These are phyloP conservation scores for Cerioporus squamosus DNA, from an alignment of 1,284 basidiomycete genomes.

Conservation along the genomic window DNA sequence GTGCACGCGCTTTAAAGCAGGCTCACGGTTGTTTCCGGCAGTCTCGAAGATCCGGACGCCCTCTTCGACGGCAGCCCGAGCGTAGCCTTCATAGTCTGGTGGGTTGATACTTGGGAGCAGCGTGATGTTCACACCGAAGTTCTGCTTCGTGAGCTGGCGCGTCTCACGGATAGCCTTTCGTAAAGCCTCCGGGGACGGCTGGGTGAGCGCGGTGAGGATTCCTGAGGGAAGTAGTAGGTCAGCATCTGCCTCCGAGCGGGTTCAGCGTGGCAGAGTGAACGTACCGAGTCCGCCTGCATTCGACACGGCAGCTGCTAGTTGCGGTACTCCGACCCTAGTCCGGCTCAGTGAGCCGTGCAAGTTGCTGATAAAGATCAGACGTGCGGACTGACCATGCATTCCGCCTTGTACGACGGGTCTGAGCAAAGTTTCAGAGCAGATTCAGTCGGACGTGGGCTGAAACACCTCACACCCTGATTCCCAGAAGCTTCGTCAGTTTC, in stretches of 20 bases:
- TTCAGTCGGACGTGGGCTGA: not conserved
- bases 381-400: slow-evolving; percentile 72
- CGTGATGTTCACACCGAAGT: slow-evolving; percentile 93
- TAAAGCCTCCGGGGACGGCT: slow-evolving; percentile 85
- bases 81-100: slow-evolving; percentile 88
- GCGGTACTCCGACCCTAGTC: slow-evolving; percentile 76
- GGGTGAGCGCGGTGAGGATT: slow-evolving; percentile 87
- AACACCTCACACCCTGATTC: slow-evolving; percentile 58
- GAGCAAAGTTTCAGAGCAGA: not conserved
- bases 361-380: not conserved
- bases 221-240: slow-evolving; percentile 43
- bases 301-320: slow-evolving; percentile 80
- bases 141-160: slow-evolving; percentile 67
- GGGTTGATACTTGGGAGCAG: slow-evolving; percentile 89
- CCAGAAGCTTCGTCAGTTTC: slow-evolving; percentile 54
- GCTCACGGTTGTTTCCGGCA: slow-evolving; percentile 86
- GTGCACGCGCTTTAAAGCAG: not conserved
- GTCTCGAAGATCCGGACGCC: slow-evolving; percentile 93
- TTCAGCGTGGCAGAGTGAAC: too few species aligned
- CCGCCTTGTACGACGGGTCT: slow-evolving; percentile 83
- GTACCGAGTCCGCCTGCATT: slow-evolving; percentile 85
- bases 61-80: slow-evolving; percentile 84
- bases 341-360: not conserved
- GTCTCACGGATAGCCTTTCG: slow-evolving; percentile 88
- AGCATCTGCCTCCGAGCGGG: too few species aligned